Evolutionary conservation across 805 yeast genomes (phyloP).

Genomic region (Zygoascus biomembranicola): DNA sequence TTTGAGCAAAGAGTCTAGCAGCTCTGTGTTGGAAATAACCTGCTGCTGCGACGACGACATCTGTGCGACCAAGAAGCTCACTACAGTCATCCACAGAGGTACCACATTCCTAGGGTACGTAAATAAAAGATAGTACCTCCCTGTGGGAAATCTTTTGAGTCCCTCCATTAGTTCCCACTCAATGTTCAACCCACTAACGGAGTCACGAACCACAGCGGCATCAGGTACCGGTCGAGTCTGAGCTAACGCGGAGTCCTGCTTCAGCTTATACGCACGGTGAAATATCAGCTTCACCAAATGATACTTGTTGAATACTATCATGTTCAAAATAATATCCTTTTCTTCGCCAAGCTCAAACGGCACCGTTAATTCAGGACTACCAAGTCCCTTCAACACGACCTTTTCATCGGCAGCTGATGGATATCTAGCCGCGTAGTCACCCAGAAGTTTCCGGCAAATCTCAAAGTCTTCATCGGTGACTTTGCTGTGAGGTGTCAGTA

Average conservation of each 20-base stretch:
- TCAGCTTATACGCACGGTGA: not conserved
- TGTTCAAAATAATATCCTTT: not conserved
- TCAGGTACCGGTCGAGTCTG: not conserved
- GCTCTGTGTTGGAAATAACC: not conserved
- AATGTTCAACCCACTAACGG: not conserved
- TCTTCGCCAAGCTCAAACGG: not conserved
- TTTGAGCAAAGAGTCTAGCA: constrained; percentile 4
- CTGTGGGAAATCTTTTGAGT: constrained; percentile 5
- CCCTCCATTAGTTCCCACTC: not conserved
- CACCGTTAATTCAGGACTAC: not conserved
- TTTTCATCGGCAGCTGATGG: not conserved
- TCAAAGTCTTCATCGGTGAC: constrained; percentile 1
- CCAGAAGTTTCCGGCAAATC: constrained; percentile 3
- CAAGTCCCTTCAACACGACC: not conserved
- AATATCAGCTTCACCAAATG: not conserved
- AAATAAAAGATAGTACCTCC: constrained; percentile 7
- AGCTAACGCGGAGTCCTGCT: not conserved
- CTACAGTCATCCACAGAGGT: not conserved
- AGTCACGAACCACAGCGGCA: not conserved
- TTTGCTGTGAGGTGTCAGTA: constrained; percentile 8
- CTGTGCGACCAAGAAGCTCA: not conserved
- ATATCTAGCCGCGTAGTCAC: not conserved
- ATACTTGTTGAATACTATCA: not conserved
- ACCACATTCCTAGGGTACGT: constrained; percentile 1
- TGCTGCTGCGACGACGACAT: not conserved